Evolutionary conservation across 2,329 filamentous ascomycete species (phyloP).

Genomic region (Xylaria sp.): DNA sequence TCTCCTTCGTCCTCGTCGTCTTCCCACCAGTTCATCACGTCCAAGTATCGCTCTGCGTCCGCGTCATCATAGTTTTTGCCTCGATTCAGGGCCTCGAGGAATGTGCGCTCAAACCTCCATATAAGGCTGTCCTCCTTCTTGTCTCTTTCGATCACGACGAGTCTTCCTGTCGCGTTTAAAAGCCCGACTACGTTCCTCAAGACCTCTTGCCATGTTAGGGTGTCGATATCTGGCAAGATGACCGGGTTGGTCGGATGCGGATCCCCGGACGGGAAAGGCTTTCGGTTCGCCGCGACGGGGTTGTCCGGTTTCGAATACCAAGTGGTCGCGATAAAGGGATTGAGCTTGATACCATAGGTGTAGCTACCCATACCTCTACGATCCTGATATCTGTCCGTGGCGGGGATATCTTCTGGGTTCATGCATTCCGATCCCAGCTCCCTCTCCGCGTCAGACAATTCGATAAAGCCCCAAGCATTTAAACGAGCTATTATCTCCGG

Average conservation of each 20-base stretch:
- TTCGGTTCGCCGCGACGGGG: not conserved
- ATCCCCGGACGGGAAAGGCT: not conserved
- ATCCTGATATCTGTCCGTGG: not conserved
- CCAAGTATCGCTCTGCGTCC: too few species aligned
- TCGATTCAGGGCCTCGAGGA: not conserved
- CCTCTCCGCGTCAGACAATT: not conserved
- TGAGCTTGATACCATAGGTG: slow-evolving; percentile 4
- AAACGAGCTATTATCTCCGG: not conserved
- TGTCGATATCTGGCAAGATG: not conserved
- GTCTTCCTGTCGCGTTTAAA: not conserved
- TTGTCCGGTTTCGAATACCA: not conserved
- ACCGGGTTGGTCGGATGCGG: not conserved
- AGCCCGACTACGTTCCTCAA: not conserved
- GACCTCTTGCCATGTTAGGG: not conserved
- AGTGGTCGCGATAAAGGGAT: not conserved
- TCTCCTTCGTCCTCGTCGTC: not conserved
- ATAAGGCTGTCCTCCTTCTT: not conserved
- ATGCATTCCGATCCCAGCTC: not conserved
- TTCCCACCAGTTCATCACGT: not conserved
- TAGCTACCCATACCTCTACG: not conserved
- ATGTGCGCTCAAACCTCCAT: not conserved
- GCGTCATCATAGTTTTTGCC: not conserved
- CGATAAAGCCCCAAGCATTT: too few species aligned
- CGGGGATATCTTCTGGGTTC: not conserved
- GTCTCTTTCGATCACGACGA: not conserved